Conservation (phyloP, 176 grass and related monocot species). For the Guadua angustifolia region DNA sequence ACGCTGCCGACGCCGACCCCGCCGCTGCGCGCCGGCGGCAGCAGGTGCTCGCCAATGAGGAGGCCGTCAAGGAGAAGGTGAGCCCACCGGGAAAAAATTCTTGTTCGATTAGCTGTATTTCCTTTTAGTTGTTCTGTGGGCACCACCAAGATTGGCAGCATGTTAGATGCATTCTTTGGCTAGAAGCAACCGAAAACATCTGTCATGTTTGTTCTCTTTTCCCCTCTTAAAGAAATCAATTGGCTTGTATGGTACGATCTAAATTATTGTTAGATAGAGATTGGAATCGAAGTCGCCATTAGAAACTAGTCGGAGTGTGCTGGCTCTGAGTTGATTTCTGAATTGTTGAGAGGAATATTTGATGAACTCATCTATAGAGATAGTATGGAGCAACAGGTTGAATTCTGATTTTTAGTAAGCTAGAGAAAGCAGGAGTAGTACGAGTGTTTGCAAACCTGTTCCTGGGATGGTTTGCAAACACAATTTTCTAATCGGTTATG, state of each 20-base stretch:
- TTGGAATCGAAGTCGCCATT: not conserved
- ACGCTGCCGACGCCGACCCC: constrained; percentile 56
- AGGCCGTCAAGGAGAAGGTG: constrained; percentile 77
- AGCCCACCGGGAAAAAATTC: not conserved
- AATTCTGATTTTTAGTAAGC: not conserved
- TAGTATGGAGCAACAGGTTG: not conserved
- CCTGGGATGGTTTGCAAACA: not conserved
- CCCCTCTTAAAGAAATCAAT: not conserved
- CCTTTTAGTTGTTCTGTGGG: not conserved
- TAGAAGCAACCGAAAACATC: not conserved
- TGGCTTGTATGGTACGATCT: not conserved
- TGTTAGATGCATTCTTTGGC: constrained; percentile 4
- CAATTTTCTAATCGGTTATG: not conserved
- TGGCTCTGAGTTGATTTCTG: not conserved
- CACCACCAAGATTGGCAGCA: not conserved
- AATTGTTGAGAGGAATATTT: not conserved
- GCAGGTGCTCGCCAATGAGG: constrained; percentile 57
- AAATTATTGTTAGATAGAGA: not conserved
- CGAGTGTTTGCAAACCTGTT: not conserved
- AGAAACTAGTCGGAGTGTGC: not conserved
- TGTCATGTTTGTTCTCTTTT: not conserved
- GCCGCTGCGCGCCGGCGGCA: constrained; percentile 38
- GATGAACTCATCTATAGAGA: not conserved
- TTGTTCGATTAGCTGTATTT: not conserved
- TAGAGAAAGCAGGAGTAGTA: not conserved